Evolutionary conservation across 1,284 basidiomycete genomes (phyloP), one percentile per base, ranked within the genome.

Genomic region (Salmacisia buchloeana): DNA sequence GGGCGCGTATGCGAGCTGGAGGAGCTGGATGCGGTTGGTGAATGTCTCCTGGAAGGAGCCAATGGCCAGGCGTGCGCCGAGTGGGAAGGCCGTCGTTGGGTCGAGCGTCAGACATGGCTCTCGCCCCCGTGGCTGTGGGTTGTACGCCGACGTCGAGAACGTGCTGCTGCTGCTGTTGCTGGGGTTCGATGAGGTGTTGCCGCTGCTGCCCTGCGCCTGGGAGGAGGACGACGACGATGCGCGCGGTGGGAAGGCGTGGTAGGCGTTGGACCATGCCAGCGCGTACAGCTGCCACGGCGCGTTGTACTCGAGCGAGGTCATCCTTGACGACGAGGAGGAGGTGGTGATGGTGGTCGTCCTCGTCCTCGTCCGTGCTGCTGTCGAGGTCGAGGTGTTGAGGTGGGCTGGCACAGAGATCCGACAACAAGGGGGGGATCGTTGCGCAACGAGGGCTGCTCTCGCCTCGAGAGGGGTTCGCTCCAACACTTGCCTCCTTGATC

Each of bases 11-110:
- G 49, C 49, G 49, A 54, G 49, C 31, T 54, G 49, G 7, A 79
- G 71, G 43, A 80, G 67, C 65, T 79, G 78, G 52, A 80, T 75
- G 23, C 73, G 66, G 56, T 80, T 80, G 39, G 71, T 69, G 57
- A 74, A 75, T 63, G 79, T 73, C 45, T 79, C 77, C 7, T 77
- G 66, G 54, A 79, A 78, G 12, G 71, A 74, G 18, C 78, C 77
- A 2, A 80, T 68, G 18, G 78, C 78, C 31, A 80, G 61, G 10
- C 77, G 59, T 0, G 74, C 68, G 23, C 66, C 66, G 25, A 68
- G 63, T 43, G 75, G 76, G 23, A 71, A 64, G 13, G 61, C 63
- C 12, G 68, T 58, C 10, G 65, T 63, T 25, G 49, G 62, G 21
- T 58, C 56, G 7, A 64, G 60, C 9, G 66, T 54, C 25, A 54